phyloP scores from a whole-genome alignment of 2,329 filamentous ascomycete genomes.

The Sporothrix schenckii region DNA sequence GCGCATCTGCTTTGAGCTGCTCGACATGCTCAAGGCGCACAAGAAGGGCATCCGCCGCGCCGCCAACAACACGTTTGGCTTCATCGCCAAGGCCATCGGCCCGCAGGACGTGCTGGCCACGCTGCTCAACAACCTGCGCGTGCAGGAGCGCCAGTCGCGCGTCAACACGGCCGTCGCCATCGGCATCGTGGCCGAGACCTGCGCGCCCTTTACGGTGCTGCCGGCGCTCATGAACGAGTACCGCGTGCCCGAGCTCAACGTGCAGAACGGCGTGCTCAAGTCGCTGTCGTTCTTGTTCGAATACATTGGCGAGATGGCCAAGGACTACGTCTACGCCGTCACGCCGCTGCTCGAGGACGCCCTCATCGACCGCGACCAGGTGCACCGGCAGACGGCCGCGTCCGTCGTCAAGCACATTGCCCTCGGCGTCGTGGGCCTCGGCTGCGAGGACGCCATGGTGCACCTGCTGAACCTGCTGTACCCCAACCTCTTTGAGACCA shows the following conservation, averaged over 20 bases:
- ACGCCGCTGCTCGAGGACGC: slow-evolving; percentile 95
- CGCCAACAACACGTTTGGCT: slow-evolving; percentile 99
- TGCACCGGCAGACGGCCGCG: slow-evolving; percentile 94
- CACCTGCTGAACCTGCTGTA: slow-evolving; percentile 95
- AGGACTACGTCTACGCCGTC: slow-evolving; percentile 98
- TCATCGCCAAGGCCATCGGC: slow-evolving; percentile 98
- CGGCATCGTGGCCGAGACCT: slow-evolving; percentile 97
- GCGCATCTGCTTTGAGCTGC: slow-evolving; percentile 97
- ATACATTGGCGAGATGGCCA: slow-evolving; percentile 99
- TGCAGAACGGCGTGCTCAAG: slow-evolving; percentile 98
- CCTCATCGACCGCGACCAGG: slow-evolving; percentile 95
- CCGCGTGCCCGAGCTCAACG: slow-evolving; percentile 95
- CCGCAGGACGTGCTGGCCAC: slow-evolving; percentile 96
- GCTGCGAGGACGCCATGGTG: slow-evolving; percentile 97
- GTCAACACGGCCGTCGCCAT: slow-evolving; percentile 99
- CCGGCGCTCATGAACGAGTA: slow-evolving; percentile 99
- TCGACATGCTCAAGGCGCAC: slow-evolving; percentile 99
- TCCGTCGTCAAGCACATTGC: slow-evolving; percentile 98
- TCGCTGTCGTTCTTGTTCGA: slow-evolving; percentile 96
- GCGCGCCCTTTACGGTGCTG: slow-evolving; percentile 97
- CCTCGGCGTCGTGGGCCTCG: slow-evolving; percentile 93
- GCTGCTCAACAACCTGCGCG: slow-evolving; percentile 91
- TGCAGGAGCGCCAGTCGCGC: slow-evolving; percentile 96
- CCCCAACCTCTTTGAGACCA: slow-evolving; percentile 97
- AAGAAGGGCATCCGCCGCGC: slow-evolving; percentile 98